Evolutionary conservation across 1,284 basidiomycete species (phyloP).

Genomic region (Dichomitus squalens): DNA sequence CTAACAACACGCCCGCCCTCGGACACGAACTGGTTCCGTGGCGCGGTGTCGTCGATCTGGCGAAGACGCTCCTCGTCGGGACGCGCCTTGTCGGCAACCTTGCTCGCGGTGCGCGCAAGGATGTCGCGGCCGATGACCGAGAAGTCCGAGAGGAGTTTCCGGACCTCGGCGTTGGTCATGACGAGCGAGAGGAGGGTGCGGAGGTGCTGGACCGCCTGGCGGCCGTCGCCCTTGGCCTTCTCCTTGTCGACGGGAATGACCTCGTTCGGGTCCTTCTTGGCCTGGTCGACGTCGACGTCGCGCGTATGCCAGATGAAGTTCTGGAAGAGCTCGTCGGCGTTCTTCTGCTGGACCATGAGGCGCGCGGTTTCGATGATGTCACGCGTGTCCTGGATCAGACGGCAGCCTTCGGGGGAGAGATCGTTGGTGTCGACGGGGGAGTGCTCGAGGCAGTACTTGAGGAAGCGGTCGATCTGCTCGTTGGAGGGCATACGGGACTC

Average conservation of each 20-base stretch:
- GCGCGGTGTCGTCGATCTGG: conserved; percentile 71
- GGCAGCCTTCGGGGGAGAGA: conserved; percentile 78
- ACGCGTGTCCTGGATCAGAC: conserved; percentile 74
- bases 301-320: conserved; percentile 82
- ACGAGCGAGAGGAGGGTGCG: conserved; percentile 83
- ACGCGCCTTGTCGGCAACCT: conserved; percentile 72
- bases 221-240: conserved; percentile 60
- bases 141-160: conserved; percentile 87
- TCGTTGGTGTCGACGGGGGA: conserved; percentile 68
- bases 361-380: conserved; percentile 75
- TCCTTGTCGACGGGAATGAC: conserved; percentile 54
- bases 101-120: conserved; percentile 75
- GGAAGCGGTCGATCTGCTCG: conserved; percentile 73
- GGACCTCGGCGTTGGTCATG: conserved; percentile 89
- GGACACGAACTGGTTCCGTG: conserved; percentile 60
- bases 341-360: conserved; percentile 78
- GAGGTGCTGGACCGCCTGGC: conserved; percentile 77
- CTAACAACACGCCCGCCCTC: conserved; percentile 49
- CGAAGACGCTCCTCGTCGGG: conserved; percentile 69
- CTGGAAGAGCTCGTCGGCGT: conserved; percentile 88
- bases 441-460: conserved; percentile 68
- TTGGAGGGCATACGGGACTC: conserved; percentile 82
- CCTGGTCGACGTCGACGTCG: conserved; percentile 49
- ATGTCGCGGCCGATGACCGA: conserved; percentile 86
- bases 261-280: conserved; percentile 47